phyloP scores from a whole-genome alignment of 2,329 filamentous ascomycete species.

The Arthrobotrys sinensis region DNA sequence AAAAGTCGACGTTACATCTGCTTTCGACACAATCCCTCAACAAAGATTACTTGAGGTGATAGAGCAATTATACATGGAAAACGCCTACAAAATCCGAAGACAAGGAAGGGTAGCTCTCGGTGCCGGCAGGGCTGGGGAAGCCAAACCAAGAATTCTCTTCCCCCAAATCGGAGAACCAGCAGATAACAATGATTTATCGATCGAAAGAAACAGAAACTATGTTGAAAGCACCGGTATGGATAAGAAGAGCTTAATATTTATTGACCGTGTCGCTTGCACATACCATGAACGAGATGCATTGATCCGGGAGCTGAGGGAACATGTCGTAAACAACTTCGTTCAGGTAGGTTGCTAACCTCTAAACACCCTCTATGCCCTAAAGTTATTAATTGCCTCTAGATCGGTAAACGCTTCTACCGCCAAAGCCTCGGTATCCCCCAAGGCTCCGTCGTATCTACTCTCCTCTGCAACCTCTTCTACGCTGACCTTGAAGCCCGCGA shows the following conservation, averaged over 20 bases:
- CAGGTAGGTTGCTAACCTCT: conserved; percentile 68
- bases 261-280: conserved; percentile 77
- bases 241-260: conserved; percentile 81
- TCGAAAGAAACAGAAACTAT: conserved; percentile 64
- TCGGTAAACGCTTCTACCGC: conserved; percentile 89
- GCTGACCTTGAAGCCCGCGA: conserved; percentile 82
- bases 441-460: conserved; percentile 87
- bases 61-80: conserved; percentile 64
- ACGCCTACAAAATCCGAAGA: conserved; percentile 77
- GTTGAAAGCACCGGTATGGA: conserved; percentile 65
- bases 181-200: conserved; percentile 63
- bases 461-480: conserved; percentile 97
- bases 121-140: conserved; percentile 69
- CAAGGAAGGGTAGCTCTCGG: conserved; percentile 68
- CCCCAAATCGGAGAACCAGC: conserved; percentile 49
- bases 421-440: conserved; percentile 93
- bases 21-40: conserved; percentile 97
- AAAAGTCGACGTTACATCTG: conserved; percentile 91
- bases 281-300: conserved; percentile 74
- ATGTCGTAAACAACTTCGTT: conserved; percentile 87
- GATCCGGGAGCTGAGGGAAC: conserved; percentile 80
- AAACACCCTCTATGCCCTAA: neutral
- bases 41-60: conserved; percentile 79
- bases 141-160: conserved; percentile 56
- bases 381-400: conserved; percentile 65